Percentiles rank a stretch among this genome's conserved stretches.
These are phyloP conservation scores for Umbelopsis ramanniana DNA, from an alignment of 192 early-diverging fungal genomes.

Conservation along the genomic window DNA sequence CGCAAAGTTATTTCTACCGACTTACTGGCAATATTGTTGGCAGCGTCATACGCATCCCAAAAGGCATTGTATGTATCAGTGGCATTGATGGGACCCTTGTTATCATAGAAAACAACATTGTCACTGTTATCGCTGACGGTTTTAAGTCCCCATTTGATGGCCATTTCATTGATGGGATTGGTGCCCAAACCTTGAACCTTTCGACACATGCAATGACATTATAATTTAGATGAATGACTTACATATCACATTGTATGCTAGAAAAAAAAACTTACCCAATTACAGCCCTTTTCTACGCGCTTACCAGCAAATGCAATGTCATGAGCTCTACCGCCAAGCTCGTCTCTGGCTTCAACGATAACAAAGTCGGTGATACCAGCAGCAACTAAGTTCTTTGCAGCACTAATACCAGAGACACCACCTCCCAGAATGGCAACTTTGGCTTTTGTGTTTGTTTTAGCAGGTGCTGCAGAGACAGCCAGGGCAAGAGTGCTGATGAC, in stretches of 20 bases:
- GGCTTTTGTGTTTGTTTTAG: conserved; percentile 13
- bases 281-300: conserved; percentile 36
- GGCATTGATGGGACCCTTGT: conserved; percentile 23
- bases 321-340: conserved; percentile 35
- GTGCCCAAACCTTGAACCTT: conserved; percentile 44
- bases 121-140: conserved; percentile 31
- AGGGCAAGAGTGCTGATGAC: conserved; percentile 1
- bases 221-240: background rate
- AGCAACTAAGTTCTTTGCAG: conserved; percentile 29
- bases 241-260: background rate
- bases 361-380: conserved; percentile 35
- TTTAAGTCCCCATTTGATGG: conserved; percentile 35
- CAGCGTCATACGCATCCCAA: conserved; percentile 19
- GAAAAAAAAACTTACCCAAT: conserved; percentile 30
- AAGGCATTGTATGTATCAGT: conserved; percentile 1
- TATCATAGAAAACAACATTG: conserved; percentile 33
- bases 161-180: conserved; percentile 43
- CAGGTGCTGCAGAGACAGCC: conserved; percentile 1
- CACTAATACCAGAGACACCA: conserved; percentile 38
- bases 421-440: conserved; percentile 43
- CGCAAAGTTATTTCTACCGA: background rate
- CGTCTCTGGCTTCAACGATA: conserved; percentile 38
- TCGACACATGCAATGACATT: background rate
- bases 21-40: conserved; percentile 36
- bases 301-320: conserved; percentile 28